Percentiles rank a stretch among this genome's conserved stretches.
Evolutionary conservation across 2,329 filamentous ascomycete genomes (phyloP).

Genomic region (Aspergillus sergii): DNA sequence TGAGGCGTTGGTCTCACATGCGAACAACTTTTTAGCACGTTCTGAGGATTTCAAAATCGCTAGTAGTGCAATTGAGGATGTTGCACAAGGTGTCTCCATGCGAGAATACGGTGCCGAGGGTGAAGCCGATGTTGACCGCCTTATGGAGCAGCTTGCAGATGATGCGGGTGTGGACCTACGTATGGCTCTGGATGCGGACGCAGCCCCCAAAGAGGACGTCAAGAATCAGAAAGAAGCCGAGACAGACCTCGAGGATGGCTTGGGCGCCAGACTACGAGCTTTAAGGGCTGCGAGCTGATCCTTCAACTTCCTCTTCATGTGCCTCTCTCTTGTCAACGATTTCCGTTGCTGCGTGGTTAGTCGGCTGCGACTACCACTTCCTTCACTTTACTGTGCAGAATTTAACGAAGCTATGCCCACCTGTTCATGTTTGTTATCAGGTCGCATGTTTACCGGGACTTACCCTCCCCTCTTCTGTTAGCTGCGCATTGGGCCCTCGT

Average conservation of each 20-base stretch:
- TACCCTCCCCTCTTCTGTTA: neutral
- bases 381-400: neutral
- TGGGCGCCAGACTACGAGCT: slow-evolving; percentile 44
- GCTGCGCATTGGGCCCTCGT: neutral
- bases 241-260: slow-evolving; percentile 44
- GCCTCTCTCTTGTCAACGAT: neutral
- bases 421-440: neutral
- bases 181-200: slow-evolving; percentile 41
- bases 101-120: slow-evolving; percentile 50
- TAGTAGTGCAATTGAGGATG: slow-evolving; percentile 44
- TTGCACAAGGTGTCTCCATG: slow-evolving; percentile 45
- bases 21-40: slow-evolving; percentile 46
- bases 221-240: slow-evolving; percentile 42
- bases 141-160: slow-evolving; percentile 49
- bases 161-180: slow-evolving; percentile 48
- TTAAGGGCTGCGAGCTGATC: slow-evolving; percentile 40
- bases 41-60: slow-evolving; percentile 49
- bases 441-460: neutral
- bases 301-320: neutral
- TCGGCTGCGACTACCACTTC: neutral
- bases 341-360: neutral
- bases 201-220: slow-evolving; percentile 44
- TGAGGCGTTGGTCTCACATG: slow-evolving; percentile 45
- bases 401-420: slow-evolving; percentile 19
- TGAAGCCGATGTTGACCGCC: slow-evolving; percentile 43